These are phyloP conservation scores for Anisogramma anomala DNA, from an alignment of 2,329 filamentous ascomycete genomes.

Conservation along the genomic window DNA sequence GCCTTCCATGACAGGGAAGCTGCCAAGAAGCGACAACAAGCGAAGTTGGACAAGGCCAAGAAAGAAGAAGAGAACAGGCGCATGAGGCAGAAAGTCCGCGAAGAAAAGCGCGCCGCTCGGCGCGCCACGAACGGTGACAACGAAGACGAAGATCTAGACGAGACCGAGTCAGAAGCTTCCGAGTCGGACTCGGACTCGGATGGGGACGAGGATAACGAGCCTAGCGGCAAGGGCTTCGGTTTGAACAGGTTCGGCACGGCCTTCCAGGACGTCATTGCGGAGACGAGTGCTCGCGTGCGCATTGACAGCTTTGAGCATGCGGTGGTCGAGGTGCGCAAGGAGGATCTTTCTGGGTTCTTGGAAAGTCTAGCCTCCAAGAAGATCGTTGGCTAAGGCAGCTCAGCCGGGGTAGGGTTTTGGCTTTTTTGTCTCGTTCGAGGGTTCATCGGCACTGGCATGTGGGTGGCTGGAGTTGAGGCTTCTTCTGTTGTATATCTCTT, in stretches of 20 bases:
- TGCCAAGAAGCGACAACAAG: conserved; percentile 50
- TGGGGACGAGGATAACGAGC: conserved; percentile 40
- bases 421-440: neutral
- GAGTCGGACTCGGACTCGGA: conserved; percentile 31
- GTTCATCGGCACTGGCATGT: neutral
- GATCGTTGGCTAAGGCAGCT: conserved; percentile 49
- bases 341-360: conserved; percentile 81
- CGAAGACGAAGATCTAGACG: conserved; percentile 36
- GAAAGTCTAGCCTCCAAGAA: conserved; percentile 87
- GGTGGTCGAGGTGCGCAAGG: conserved; percentile 95
- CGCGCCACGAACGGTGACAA: conserved; percentile 35
- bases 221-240: conserved; percentile 54
- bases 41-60: conserved; percentile 51
- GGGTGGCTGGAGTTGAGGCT: neutral
- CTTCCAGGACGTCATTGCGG: conserved; percentile 86
- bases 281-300: conserved; percentile 78
- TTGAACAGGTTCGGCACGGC: conserved; percentile 87
- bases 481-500: no score
- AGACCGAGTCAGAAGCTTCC: conserved; percentile 32
- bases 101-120: conserved; percentile 49
- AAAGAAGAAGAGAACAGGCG: conserved; percentile 46
- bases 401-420: neutral
- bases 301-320: conserved; percentile 97
- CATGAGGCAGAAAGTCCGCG: conserved; percentile 46
- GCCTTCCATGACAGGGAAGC: conserved; percentile 57